phyloP scores from a whole-genome alignment of 768 basidiomycete genomes.

The Amanita phalloides region DNA sequence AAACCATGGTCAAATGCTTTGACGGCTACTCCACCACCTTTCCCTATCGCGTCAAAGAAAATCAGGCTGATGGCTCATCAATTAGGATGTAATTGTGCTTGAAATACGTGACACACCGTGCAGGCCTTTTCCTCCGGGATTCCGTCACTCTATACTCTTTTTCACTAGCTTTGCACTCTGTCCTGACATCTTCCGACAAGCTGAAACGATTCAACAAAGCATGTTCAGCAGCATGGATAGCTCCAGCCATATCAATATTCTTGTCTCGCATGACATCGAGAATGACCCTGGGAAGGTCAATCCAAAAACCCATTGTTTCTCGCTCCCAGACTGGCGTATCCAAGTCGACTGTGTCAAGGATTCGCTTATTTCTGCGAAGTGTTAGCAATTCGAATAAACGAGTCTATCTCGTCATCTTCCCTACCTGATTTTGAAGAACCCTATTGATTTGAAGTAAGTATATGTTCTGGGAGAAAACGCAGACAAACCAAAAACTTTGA shows the following conservation, averaged over 20 bases:
- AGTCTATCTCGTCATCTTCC: neutral
- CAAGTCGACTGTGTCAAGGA: conserved; percentile 71
- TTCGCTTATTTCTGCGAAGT: conserved; percentile 38
- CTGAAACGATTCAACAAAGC: conserved; percentile 72
- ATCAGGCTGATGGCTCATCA: conserved; percentile 43
- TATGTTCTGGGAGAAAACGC: neutral
- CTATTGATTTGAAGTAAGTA: conserved; percentile 19
- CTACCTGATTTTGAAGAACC: conserved; percentile 74
- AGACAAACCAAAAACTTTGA: conserved; percentile 65
- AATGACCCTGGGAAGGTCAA: conserved; percentile 53
- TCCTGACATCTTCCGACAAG: conserved; percentile 56
- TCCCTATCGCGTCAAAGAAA: conserved; percentile 67
- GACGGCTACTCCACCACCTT: conserved; percentile 59
- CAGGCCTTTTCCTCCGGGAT: conserved; percentile 56
- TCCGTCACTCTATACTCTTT: conserved; percentile 54
- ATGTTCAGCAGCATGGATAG: conserved; percentile 80
- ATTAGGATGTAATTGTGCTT: neutral
- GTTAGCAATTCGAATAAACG: neutral
- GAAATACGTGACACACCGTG: conserved; percentile 28
- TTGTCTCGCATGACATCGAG: conserved; percentile 43
- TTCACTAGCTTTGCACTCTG: conserved; percentile 75
- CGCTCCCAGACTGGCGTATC: conserved; percentile 71
- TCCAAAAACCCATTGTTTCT: conserved; percentile 66
- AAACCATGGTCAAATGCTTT: conserved; percentile 79
- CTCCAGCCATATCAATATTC: conserved; percentile 58